phyloP scores from a whole-genome alignment of 1,284 basidiomycete species.

The Gomphus bonarii region DNA sequence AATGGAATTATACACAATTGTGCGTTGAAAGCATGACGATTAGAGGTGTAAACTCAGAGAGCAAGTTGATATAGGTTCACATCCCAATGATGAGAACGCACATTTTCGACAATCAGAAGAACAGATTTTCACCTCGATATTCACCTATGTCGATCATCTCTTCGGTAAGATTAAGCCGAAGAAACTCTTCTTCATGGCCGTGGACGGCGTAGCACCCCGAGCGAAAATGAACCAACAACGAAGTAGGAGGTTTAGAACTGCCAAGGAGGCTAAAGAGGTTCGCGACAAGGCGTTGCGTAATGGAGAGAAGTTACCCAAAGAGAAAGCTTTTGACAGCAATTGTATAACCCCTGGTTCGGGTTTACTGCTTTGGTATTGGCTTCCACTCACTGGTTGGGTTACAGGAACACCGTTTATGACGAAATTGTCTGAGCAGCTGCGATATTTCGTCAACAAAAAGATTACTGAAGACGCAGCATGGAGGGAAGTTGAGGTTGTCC shows the following conservation, averaged over 20 bases:
- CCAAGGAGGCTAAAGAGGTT: conserved; percentile 85
- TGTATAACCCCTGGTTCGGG: conserved; percentile 94
- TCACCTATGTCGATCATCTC: conserved; percentile 93
- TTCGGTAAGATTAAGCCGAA: conserved; percentile 97
- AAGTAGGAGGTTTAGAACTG: conserved; percentile 87
- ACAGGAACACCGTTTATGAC: conserved; percentile 93
- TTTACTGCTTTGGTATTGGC: conserved; percentile 4
- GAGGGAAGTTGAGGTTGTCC: conserved; percentile 84
- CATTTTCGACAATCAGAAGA: conserved; percentile 94
- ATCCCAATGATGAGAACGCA: conserved; percentile 90
- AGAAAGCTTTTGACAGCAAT: conserved; percentile 97
- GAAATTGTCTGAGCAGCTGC: conserved; percentile 80
- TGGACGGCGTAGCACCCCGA: conserved; percentile 95
- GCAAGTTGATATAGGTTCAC: conserved; percentile 46
- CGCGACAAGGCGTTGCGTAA: conserved; percentile 79
- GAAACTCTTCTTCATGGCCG: conserved; percentile 96
- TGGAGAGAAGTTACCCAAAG: conserved; percentile 86
- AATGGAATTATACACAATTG: conserved; percentile 99
- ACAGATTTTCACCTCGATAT: conserved; percentile 95
- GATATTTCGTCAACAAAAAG: conserved; percentile 97
- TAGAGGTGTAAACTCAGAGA: neutral
- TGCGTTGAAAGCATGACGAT: conserved; percentile 25
- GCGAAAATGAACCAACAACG: conserved; percentile 99
- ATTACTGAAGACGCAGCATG: conserved; percentile 93
- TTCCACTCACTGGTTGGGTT: neutral